These are phyloP conservation scores for Begonia masoniana DNA, from an alignment of 306 rosid genomes.

Conservation along the genomic window DNA sequence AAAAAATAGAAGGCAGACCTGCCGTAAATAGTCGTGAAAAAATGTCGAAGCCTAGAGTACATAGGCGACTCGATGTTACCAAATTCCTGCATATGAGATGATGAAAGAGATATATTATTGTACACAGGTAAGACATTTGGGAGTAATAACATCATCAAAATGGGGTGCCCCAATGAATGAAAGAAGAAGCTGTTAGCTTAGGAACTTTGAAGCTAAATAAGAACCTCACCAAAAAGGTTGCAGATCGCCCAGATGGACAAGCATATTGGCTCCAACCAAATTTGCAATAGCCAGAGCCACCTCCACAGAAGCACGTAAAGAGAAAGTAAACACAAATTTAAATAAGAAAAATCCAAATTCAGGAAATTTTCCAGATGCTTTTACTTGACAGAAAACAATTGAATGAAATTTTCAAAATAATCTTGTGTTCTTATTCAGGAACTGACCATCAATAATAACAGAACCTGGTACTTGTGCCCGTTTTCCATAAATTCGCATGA, in stretches of 20 bases:
- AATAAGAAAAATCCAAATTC: neutral
- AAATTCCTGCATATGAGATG: too few relatives aligned
- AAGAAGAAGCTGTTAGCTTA: slow-evolving; percentile 1
- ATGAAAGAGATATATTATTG: too few relatives aligned
- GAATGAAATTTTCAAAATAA: neutral
- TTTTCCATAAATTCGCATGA: slow-evolving; percentile 47
- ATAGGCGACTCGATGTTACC: too few relatives aligned
- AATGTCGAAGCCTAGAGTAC: slow-evolving; percentile 64
- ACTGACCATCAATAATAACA: slow-evolving; percentile 70
- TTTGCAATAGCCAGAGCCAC: slow-evolving; percentile 97
- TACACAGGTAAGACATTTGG: too few relatives aligned
- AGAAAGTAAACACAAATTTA: neutral
- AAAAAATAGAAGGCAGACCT: slow-evolving; percentile 31
- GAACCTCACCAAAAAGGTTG: slow-evolving; percentile 68
- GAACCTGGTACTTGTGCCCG: slow-evolving; percentile 57
- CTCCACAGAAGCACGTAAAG: slow-evolving; percentile 20
- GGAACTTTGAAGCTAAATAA: slow-evolving; percentile 1
- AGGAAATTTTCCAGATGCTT: neutral
- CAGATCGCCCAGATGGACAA: slow-evolving; percentile 50
- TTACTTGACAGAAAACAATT: neutral
- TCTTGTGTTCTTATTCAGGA: neutral
- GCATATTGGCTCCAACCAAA: slow-evolving; percentile 74
- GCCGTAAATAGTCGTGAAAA: slow-evolving; percentile 56
- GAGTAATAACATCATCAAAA: too few relatives aligned
- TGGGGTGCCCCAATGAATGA: neutral